Conservation (phyloP, 495 filamentous ascomycete genomes). For the Endocarpon pusillum region DNA sequence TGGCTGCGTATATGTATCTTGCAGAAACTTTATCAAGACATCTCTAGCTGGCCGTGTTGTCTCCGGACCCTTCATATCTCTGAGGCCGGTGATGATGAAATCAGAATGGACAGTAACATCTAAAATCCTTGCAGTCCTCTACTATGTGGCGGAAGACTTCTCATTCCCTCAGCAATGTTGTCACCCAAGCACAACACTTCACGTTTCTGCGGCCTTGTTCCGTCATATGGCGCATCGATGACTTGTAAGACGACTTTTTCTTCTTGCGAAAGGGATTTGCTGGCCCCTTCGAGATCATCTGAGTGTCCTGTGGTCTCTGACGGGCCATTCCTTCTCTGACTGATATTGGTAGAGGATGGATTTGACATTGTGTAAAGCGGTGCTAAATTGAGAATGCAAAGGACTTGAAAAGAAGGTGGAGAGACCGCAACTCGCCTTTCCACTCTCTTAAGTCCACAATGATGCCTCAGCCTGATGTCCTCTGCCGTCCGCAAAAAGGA, state of each 20-base stretch:
- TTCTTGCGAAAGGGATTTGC: background rate
- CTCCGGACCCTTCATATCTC: background rate
- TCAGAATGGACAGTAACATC: slow-evolving; percentile 1
- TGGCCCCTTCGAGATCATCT: background rate
- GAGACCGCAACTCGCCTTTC: background rate
- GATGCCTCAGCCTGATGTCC: background rate
- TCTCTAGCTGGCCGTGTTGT: background rate
- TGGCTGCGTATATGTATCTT: slow-evolving; percentile 1
- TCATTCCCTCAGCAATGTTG: background rate
- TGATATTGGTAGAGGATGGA: background rate
- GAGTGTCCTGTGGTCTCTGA: background rate
- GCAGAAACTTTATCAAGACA: slow-evolving; percentile 1
- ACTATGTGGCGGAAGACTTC: background rate
- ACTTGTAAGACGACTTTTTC: background rate
- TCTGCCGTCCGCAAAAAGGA: background rate
- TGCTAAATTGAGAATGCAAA: background rate
- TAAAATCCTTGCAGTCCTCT: background rate
- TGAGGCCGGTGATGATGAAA: background rate
- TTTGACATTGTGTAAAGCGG: background rate
- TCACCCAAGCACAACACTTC: background rate
- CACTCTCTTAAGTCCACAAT: background rate
- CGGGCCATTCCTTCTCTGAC: background rate
- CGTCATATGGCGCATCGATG: background rate
- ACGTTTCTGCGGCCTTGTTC: background rate
- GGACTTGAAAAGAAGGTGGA: background rate